Base-by-base conservation (phyloP, 257 asterid genomes). In the Henckelia pumila region DNA sequence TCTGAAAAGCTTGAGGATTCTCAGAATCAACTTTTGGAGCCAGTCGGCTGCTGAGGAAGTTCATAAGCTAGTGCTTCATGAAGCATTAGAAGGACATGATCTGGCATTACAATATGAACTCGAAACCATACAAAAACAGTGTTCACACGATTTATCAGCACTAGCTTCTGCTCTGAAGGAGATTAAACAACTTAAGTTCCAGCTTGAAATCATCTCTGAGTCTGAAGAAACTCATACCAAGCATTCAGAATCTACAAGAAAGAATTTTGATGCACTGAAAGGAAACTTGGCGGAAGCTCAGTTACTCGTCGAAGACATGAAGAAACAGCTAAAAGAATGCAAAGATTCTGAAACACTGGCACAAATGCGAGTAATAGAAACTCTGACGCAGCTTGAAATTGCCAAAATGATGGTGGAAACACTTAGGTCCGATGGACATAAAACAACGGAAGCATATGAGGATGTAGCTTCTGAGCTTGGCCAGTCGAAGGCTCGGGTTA, bases 291-390 rank as follows among this genome's bases (percentile, higher is more conserved):
- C 76, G 0, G 83, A 83, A 63, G 80, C 88, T 20, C 84, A 78
- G 14, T 67, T 35, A 67, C 71, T 85, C 37, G 64, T 88, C 64
- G 95, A 91, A 76, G 93, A 86, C n/a, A 78, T 89, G 89, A 88
- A 91, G 67, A 76, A 55, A 25, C 81, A 91, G 79, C 73, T 87
- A 1, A 77, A 28, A 28, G 77, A 77, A 14, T 73, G 84, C 79
- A 84, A 82, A 64, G 89, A 77, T 55, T 86, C 99, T 1, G 99
- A 88, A 79, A 77, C 88, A 68, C 79, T 50, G 32, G 93, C 96
- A 1, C 77, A 79, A 58, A 68, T 64, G 5, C 73, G 82, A 20
- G 85, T 82, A 20, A 71, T 75, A 29, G 95, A 88, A 77, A 94
- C 95, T 24, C 83, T 87, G 40, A 32, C 52, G 57, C 95, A 91